phyloP scores from a whole-genome alignment of 2,329 filamentous ascomycete genomes.

The Exophiala xenobiotica region DNA sequence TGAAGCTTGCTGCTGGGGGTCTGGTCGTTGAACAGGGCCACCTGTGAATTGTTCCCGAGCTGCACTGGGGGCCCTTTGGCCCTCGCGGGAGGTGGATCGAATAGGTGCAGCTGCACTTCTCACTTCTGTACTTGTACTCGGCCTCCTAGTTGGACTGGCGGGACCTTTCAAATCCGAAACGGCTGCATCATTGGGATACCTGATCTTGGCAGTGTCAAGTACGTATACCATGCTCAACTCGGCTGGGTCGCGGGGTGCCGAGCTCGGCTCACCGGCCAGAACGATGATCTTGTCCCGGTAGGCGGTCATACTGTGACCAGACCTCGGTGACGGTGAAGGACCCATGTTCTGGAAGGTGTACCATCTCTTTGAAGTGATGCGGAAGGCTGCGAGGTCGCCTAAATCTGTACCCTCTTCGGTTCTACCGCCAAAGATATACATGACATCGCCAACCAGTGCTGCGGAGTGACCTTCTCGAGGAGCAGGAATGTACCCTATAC shows the following conservation, averaged over 20 bases:
- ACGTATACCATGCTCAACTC: conserved; percentile 89
- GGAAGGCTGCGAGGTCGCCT: conserved; percentile 85
- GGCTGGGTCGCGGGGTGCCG: conserved; percentile 72
- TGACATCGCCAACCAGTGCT: conserved; percentile 90
- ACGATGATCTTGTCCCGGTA: conserved; percentile 91
- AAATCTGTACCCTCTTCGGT: conserved; percentile 91
- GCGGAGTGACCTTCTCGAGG: conserved; percentile 93
- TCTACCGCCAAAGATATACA: conserved; percentile 97
- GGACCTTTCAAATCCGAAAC: conserved; percentile 41
- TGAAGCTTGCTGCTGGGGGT: conserved; percentile 47
- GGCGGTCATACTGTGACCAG: conserved; percentile 96
- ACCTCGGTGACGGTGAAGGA: conserved; percentile 86
- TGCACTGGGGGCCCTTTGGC: conserved; percentile 39
- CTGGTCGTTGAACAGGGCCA: conserved; percentile 29
- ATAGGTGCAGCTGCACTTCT: conserved; percentile 42
- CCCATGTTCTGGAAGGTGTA: conserved; percentile 99
- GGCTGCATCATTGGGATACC: conserved; percentile 78
- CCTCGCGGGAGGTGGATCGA: conserved; percentile 44
- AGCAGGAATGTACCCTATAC: conserved; percentile 94
- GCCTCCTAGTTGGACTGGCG: conserved; percentile 41
- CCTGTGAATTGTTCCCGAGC: conserved; percentile 26
- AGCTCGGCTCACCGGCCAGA: conserved; percentile 90
- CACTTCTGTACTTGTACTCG: conserved; percentile 49
- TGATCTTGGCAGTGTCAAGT: conserved; percentile 91
- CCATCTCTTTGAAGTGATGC: conserved; percentile 82